These are phyloP conservation scores for Coemansia sp. DNA, from an alignment of 192 early-diverging fungal species.

Conservation along the genomic window DNA sequence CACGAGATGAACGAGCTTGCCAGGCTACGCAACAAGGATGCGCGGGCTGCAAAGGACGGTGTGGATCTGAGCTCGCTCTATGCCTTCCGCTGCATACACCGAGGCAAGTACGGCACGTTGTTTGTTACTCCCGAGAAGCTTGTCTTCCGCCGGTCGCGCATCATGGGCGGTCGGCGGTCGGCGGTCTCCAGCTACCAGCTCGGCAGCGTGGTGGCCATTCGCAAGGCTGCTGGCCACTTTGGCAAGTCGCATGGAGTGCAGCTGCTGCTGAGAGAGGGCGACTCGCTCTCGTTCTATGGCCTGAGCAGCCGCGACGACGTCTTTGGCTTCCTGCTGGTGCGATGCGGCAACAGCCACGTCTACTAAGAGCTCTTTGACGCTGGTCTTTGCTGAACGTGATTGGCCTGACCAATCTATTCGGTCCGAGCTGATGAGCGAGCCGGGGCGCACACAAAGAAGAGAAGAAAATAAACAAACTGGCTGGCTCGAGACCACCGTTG, in stretches of 20 bases:
- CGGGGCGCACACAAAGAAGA: no score
- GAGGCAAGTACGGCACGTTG: conserved; percentile 50
- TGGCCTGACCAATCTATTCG: no score
- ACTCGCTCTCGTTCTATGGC: conserved; percentile 34
- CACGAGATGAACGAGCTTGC: conserved; percentile 36
- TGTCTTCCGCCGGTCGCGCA: conserved; percentile 49
- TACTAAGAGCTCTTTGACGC: no score
- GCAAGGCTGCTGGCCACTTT: conserved; percentile 36
- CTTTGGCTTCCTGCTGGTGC: conserved; percentile 51
- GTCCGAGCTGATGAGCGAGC: no score
- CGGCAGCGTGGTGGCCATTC: conserved; percentile 45
- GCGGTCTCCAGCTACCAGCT: conserved; percentile 37
- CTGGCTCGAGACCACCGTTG: no score
- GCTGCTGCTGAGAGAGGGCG: conserved; percentile 38
- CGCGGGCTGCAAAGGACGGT: conserved; percentile 25
- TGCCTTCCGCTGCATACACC: conserved; percentile 50
- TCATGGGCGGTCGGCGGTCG: conserved; percentile 47
- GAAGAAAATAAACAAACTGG: no score
- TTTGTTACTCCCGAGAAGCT: conserved; percentile 44
- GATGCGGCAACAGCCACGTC: conserved; percentile 40
- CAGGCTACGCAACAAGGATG: conserved; percentile 39
- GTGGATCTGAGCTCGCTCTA: conserved; percentile 40
- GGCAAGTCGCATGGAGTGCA: conserved; percentile 47
- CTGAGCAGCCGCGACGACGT: conserved; percentile 44
- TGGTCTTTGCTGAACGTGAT: no score